A percentile compares a stretch with the other conserved stretches of the same genome.
phyloP scores from a whole-genome alignment of 2,329 filamentous ascomycete genomes.

The Nakataea oryzae region DNA sequence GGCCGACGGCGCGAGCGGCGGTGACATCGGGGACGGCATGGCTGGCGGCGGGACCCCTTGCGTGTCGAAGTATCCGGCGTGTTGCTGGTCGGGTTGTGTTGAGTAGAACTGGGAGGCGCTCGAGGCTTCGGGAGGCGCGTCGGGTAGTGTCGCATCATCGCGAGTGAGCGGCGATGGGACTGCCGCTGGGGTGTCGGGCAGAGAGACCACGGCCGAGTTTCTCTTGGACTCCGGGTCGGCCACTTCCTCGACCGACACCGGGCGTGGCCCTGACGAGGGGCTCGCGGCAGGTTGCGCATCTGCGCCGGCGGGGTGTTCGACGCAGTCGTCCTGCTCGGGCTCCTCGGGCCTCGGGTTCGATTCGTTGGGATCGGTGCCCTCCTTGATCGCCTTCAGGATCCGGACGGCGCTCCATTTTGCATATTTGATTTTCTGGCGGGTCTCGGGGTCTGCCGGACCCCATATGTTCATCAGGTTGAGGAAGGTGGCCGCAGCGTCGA shows the following conservation, averaged over 20 bases:
- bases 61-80: slow-evolving; percentile 10
- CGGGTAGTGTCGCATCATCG: slow-evolving; percentile 15
- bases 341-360: slow-evolving; percentile 66
- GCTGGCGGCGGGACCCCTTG: neutral
- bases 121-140: slow-evolving; percentile 12
- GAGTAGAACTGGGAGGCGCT: slow-evolving; percentile 1
- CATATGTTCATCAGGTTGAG: slow-evolving; percentile 82
- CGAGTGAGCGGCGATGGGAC: slow-evolving; percentile 16
- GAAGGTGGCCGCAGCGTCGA: slow-evolving; percentile 86
- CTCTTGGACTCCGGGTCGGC: slow-evolving; percentile 30
- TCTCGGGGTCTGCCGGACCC: slow-evolving; percentile 64
- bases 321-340: slow-evolving; percentile 20
- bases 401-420: slow-evolving; percentile 92
- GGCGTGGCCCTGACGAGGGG: slow-evolving; percentile 16
- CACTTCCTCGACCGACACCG: slow-evolving; percentile 41
- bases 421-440: slow-evolving; percentile 81
- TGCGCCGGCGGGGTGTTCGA: slow-evolving; percentile 53
- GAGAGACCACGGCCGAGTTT: slow-evolving; percentile 20
- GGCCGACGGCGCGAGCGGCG: slow-evolving; percentile 16
- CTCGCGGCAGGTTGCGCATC: slow-evolving; percentile 40
- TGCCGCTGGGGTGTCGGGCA: slow-evolving; percentile 26
- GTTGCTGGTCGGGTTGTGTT: slow-evolving; percentile 7
- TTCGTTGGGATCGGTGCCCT: slow-evolving; percentile 83
- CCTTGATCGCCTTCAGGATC: slow-evolving; percentile 83
- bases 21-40: slow-evolving; percentile 15